These are phyloP conservation scores for Ogataea pini DNA, from an alignment of 805 yeast species.

Conservation along the genomic window DNA sequence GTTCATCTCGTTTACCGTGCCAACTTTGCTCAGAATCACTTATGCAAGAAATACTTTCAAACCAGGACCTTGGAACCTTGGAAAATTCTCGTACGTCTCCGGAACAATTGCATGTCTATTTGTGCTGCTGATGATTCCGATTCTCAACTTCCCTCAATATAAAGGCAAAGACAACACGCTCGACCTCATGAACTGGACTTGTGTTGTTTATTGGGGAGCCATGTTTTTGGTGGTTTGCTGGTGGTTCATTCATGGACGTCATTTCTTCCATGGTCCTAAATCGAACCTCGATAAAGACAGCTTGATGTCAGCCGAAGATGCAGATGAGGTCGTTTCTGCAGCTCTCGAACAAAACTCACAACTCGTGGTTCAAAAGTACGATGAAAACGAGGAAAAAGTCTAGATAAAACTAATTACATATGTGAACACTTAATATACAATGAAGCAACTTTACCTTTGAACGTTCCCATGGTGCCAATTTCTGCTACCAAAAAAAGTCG, in stretches of 20 bases:
- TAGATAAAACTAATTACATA: neutral
- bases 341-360: constrained; percentile 6
- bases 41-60: constrained; percentile 52
- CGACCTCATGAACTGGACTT: constrained; percentile 64
- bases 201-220: constrained; percentile 60
- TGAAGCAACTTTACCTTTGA: no score
- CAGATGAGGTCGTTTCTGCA: constrained; percentile 7
- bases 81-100: constrained; percentile 48
- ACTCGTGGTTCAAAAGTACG: constrained; percentile 7
- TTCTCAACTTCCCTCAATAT: constrained; percentile 57
- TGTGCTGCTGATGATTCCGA: constrained; percentile 57
- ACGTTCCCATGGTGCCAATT: no score
- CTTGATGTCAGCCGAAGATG: constrained; percentile 30
- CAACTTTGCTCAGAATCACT: constrained; percentile 59
- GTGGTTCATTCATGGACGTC: constrained; percentile 54
- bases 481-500: neutral
- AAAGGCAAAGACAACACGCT: constrained; percentile 40
- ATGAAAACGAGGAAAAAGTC: constrained; percentile 6
- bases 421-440: neutral
- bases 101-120: constrained; percentile 52
- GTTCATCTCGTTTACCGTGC: constrained; percentile 65
- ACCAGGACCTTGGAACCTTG: constrained; percentile 71
- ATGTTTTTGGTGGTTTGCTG: constrained; percentile 52
- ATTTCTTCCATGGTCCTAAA: constrained; percentile 63
- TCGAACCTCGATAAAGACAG: constrained; percentile 42